Percentiles rank a stretch among this genome's conserved stretches.
phyloP scores from a whole-genome alignment of 371 early-diverging fungal genomes.

The Rhizopus sp. region DNA sequence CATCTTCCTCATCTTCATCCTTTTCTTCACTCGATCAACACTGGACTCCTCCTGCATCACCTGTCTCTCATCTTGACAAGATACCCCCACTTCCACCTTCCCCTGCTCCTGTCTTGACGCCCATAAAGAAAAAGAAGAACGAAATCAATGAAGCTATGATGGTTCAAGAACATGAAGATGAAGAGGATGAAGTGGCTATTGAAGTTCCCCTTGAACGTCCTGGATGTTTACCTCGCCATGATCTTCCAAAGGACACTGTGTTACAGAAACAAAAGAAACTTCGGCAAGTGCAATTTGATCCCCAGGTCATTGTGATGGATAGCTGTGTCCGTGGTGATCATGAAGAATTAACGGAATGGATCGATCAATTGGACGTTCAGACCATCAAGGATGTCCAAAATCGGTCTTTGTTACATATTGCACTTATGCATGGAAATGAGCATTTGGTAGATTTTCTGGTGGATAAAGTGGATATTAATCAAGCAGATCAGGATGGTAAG shows the following conservation, averaged over 20 bases:
- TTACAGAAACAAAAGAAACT: constrained; percentile 24
- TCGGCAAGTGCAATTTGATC: constrained; percentile 35
- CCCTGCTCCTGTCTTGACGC: constrained; percentile 1
- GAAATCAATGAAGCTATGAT: neutral
- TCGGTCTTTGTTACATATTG: constrained; percentile 34
- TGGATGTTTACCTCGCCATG: constrained; percentile 20
- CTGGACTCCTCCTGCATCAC: constrained; percentile 23
- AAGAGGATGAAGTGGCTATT: constrained; percentile 9
- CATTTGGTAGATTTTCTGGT: constrained; percentile 28
- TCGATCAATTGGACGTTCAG: constrained; percentile 4
- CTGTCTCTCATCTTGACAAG: constrained; percentile 4
- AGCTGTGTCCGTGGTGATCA: constrained; percentile 44
- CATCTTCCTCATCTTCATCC: constrained; percentile 20
- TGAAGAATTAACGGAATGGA: constrained; percentile 18
- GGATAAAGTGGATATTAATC: constrained; percentile 37
- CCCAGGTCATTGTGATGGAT: constrained; percentile 38
- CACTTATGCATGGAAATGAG: constrained; percentile 42
- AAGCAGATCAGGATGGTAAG: constrained; percentile 43
- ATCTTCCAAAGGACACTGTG: constrained; percentile 1
- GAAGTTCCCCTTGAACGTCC: constrained; percentile 10
- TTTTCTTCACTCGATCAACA: constrained; percentile 19
- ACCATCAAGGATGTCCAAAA: constrained; percentile 21
- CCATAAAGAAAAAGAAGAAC: constrained; percentile 2
- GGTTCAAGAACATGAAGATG: neutral
- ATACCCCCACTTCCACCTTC: constrained; percentile 5